Evolutionary conservation across 306 rosid genomes (phyloP).

Genomic region (Rubus parviflorus): DNA sequence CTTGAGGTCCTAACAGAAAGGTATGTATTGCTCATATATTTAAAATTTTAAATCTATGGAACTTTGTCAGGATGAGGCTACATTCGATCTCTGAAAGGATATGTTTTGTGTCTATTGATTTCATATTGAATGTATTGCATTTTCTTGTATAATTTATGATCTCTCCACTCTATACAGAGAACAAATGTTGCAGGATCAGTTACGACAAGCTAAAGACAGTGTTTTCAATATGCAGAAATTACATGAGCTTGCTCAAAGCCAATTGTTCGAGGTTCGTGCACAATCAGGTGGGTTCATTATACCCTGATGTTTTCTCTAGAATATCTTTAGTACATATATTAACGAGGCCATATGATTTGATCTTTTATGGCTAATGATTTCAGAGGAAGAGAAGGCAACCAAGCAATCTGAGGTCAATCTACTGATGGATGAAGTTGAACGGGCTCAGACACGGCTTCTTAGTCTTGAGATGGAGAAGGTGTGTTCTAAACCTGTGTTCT

Average conservation of each 20-base stretch:
- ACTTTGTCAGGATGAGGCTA: background rate
- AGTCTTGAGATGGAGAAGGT: slow-evolving; percentile 73
- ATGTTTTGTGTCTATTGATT: background rate
- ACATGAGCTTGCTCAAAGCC: slow-evolving; percentile 95
- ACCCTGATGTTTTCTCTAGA: slow-evolving; percentile 22
- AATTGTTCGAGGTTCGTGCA: slow-evolving; percentile 89
- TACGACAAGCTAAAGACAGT: slow-evolving; percentile 90
- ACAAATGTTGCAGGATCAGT: slow-evolving; percentile 83
- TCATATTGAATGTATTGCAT: slow-evolving; percentile 19
- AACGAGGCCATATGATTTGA: background rate
- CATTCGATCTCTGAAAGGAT: slow-evolving; percentile 6
- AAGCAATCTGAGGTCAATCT: slow-evolving; percentile 90
- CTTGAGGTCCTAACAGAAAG: slow-evolving; percentile 89
- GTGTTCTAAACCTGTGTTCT: slow-evolving; percentile 1
- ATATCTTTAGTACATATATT: background rate
- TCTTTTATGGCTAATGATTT: slow-evolving; percentile 19
- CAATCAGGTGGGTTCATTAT: slow-evolving; percentile 69
- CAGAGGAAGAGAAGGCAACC: slow-evolving; percentile 86
- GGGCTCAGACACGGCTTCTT: slow-evolving; percentile 62
- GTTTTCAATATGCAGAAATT: slow-evolving; percentile 92
- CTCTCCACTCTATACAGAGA: slow-evolving; percentile 58
- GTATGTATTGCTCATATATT: slow-evolving; percentile 28
- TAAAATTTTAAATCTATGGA: background rate
- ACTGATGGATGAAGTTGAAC: slow-evolving; percentile 69
- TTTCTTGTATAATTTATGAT: slow-evolving; percentile 13